These are phyloP conservation scores for Termitomyces eurrhizus DNA, from an alignment of 768 basidiomycete genomes.

Conservation along the genomic window DNA sequence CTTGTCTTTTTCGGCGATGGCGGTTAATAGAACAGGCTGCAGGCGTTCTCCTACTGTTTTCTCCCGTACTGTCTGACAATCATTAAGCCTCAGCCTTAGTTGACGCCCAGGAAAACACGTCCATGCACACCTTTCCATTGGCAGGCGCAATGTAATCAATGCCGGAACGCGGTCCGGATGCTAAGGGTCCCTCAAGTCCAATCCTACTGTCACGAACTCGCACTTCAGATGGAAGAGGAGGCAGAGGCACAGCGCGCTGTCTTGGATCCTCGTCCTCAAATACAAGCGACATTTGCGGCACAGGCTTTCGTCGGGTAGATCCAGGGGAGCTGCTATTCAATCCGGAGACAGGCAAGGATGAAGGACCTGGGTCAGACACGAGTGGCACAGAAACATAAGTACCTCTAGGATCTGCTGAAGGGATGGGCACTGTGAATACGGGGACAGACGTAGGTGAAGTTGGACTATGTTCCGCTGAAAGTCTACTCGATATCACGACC, in stretches of 20 bases:
- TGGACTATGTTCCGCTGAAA: not conserved
- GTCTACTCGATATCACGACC: not conserved
- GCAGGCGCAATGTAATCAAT: constrained; percentile 39
- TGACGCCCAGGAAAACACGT: not conserved
- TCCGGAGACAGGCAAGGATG: not conserved
- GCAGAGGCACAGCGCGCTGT: constrained; percentile 10
- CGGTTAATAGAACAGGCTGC: constrained; percentile 46
- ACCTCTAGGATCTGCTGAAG: not conserved
- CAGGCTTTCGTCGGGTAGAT: constrained; percentile 6
- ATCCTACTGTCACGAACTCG: constrained; percentile 8
- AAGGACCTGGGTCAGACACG: not conserved
- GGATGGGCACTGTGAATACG: not conserved
- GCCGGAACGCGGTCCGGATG: constrained; percentile 24
- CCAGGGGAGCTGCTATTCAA: constrained; percentile 4
- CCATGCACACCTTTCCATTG: constrained; percentile 23
- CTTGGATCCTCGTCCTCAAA: constrained; percentile 5
- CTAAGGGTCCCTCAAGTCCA: not conserved
- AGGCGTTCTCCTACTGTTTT: constrained; percentile 51
- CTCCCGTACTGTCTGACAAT: constrained; percentile 16
- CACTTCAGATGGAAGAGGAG: constrained; percentile 17
- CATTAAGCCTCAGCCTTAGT: not conserved
- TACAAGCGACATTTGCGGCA: constrained; percentile 2
- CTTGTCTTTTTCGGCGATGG: constrained; percentile 41
- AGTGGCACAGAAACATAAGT: not conserved
- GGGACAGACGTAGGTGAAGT: not conserved